A percentile compares a stretch with the other conserved stretches of the same genome.
phyloP scores from a whole-genome alignment of 2,329 filamentous ascomycete genomes.

The Monosporascus sp. region DNA sequence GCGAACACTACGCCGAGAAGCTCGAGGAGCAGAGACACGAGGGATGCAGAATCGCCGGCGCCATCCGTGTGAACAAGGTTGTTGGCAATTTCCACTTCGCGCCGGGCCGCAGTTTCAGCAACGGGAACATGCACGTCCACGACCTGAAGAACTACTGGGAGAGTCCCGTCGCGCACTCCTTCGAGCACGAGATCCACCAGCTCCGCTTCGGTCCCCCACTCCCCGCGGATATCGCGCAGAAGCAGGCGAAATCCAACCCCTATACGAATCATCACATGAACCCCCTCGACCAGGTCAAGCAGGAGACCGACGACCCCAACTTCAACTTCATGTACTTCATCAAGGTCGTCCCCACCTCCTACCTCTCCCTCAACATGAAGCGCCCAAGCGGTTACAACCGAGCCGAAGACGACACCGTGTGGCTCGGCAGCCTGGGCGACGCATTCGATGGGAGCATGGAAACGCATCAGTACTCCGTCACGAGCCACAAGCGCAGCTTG shows the following conservation, averaged over 20 bases:
- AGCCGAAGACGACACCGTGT: conserved; percentile 46
- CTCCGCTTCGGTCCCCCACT: conserved; percentile 91
- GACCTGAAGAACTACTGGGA: conserved; percentile 95
- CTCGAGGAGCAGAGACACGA: conserved; percentile 84
- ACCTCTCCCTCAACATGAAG: conserved; percentile 82
- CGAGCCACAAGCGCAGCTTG: conserved; percentile 88
- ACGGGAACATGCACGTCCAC: conserved; percentile 95
- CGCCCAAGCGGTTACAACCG: conserved; percentile 34
- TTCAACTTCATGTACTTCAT: conserved; percentile 99
- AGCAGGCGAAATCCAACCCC: conserved; percentile 46
- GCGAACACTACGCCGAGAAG: conserved; percentile 88
- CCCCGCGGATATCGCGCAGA: conserved; percentile 63
- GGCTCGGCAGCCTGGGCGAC: conserved; percentile 65
- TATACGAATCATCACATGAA: conserved; percentile 93
- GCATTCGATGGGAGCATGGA: conserved; percentile 76
- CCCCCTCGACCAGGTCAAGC: conserved; percentile 76
- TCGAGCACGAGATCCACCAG: conserved; percentile 82
- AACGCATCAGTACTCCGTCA: conserved; percentile 97
- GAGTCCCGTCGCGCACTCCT: conserved; percentile 70
- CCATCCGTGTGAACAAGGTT: conserved; percentile 94
- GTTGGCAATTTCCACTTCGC: conserved; percentile 98
- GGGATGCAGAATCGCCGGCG: conserved; percentile 90
- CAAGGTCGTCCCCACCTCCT: conserved; percentile 95
- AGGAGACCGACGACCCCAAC: conserved; percentile 73
- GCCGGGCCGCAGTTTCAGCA: conserved; percentile 92